phyloP scores from a whole-genome alignment of 2,329 filamentous ascomycete species.

The Trichoderma afroharzianum region DNA sequence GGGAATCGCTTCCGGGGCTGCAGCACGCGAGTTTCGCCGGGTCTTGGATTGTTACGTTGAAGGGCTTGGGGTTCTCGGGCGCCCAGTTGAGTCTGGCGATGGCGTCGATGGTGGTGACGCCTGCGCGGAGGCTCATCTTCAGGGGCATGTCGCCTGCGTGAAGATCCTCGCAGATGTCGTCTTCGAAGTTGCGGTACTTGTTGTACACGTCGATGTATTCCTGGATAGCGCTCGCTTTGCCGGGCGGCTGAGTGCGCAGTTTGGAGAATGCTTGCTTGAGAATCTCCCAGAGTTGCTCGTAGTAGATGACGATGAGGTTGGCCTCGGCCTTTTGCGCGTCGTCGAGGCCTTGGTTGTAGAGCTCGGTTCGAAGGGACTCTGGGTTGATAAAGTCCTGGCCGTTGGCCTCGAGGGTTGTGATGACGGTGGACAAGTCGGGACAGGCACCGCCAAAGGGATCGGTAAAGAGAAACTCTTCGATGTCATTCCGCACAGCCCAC shows the following conservation, averaged over 20 bases:
- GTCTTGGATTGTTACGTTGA: slow-evolving; percentile 36
- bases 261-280: slow-evolving; percentile 33
- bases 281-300: slow-evolving; percentile 30
- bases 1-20: slow-evolving; percentile 25
- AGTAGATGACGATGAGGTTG: slow-evolving; percentile 27
- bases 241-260: slow-evolving; percentile 15
- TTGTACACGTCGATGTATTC: slow-evolving; percentile 34
- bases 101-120: slow-evolving; percentile 27
- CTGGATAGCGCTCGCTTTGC: slow-evolving; percentile 27
- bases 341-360: slow-evolving; percentile 26
- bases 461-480: slow-evolving; percentile 32
- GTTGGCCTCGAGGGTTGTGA: slow-evolving; percentile 30
- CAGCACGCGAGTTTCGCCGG: slow-evolving; percentile 34
- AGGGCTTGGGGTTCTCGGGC: slow-evolving; percentile 24
- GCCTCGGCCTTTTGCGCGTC: slow-evolving; percentile 23
- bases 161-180: slow-evolving; percentile 35
- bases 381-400: slow-evolving; percentile 30
- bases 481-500: slow-evolving; percentile 29
- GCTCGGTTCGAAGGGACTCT: slow-evolving; percentile 26
- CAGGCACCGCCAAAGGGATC: slow-evolving; percentile 37
- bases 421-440: slow-evolving; percentile 33
- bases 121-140: slow-evolving; percentile 33
- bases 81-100: slow-evolving; percentile 31
- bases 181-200: slow-evolving; percentile 27
- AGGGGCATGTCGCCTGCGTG: slow-evolving; percentile 31